A percentile compares a stretch with the other conserved stretches of the same genome.
Evolutionary conservation across 495 filamentous ascomycete genomes (phyloP).

Genomic region (Aspergillus coremiiformis): DNA sequence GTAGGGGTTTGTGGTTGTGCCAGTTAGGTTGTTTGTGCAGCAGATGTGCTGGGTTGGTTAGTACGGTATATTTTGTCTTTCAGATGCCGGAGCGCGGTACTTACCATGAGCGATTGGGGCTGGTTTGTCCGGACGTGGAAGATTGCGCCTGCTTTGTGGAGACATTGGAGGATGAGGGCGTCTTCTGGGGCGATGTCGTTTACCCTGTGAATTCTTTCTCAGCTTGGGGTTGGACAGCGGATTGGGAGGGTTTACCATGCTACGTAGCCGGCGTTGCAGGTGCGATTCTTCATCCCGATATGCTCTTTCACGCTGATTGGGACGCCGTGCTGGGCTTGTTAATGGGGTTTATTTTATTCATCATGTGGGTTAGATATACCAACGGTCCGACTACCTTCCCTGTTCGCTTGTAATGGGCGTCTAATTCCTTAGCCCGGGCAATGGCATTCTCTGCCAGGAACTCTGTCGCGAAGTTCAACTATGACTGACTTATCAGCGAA

Average conservation of each 20-base stretch:
- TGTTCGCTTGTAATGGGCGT: constrained; percentile 37
- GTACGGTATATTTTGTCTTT: constrained; percentile 8
- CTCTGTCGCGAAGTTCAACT: constrained; percentile 60
- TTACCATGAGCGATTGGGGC: constrained; percentile 44
- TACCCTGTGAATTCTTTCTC: constrained; percentile 19
- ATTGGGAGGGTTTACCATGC: constrained; percentile 22
- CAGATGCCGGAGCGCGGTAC: too few relatives aligned
- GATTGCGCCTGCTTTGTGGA: constrained; percentile 43
- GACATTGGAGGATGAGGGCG: constrained; percentile 26
- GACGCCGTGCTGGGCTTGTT: constrained; percentile 51
- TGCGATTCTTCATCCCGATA: constrained; percentile 47
- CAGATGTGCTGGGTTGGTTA: constrained; percentile 29
- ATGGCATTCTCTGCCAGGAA: constrained; percentile 58
- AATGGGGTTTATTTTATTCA: too few relatives aligned
- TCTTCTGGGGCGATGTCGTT: constrained; percentile 30
- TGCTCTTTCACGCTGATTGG: constrained; percentile 62
- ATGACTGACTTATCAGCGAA: too few relatives aligned
- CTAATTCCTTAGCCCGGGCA: constrained; percentile 50
- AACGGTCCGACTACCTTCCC: constrained; percentile 35
- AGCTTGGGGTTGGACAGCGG: background rate
- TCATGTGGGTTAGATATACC: constrained; percentile 13
- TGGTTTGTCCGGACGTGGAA: constrained; percentile 61
- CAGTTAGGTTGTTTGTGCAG: constrained; percentile 56
- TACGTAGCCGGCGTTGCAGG: constrained; percentile 36
- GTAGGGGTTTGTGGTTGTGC: constrained; percentile 55